Evolutionary conservation across 2,329 filamentous ascomycete genomes (phyloP).

Genomic region (Botrytis aclada): DNA sequence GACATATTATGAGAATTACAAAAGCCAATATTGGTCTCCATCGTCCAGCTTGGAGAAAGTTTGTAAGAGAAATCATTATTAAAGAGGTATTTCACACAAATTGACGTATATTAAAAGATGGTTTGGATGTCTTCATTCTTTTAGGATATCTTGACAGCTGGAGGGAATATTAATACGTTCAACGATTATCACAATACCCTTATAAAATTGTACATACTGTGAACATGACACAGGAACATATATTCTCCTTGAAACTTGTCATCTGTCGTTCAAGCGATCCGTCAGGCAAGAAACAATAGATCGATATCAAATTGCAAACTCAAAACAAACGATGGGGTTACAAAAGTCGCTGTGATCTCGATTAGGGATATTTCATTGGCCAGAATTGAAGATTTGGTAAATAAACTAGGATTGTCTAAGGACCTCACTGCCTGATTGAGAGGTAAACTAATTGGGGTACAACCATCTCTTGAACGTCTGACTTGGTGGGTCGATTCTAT

Average conservation of each 20-base stretch:
- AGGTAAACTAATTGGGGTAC: background rate
- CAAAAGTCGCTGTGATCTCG: background rate
- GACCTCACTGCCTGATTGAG: background rate
- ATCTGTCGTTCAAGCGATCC: background rate
- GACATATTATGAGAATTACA: background rate
- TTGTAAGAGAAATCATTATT: background rate
- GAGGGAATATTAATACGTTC: background rate
- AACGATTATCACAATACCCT: background rate
- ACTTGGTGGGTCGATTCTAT: background rate
- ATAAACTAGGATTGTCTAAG: background rate
- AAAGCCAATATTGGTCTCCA: background rate
- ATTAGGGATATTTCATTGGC: background rate
- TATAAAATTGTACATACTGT: background rate
- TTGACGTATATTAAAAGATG: background rate
- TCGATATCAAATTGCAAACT: background rate
- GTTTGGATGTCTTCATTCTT: background rate
- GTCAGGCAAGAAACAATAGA: background rate
- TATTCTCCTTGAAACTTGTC: background rate
- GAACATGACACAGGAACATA: background rate
- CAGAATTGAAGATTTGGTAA: background rate
- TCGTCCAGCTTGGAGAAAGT: background rate
- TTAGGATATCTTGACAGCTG: background rate
- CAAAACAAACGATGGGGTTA: background rate
- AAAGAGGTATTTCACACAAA: background rate
- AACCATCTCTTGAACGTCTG: background rate